Evolutionary conservation across 2,329 filamentous ascomycete genomes (phyloP).

Genomic region (Alternaria consortialis): DNA sequence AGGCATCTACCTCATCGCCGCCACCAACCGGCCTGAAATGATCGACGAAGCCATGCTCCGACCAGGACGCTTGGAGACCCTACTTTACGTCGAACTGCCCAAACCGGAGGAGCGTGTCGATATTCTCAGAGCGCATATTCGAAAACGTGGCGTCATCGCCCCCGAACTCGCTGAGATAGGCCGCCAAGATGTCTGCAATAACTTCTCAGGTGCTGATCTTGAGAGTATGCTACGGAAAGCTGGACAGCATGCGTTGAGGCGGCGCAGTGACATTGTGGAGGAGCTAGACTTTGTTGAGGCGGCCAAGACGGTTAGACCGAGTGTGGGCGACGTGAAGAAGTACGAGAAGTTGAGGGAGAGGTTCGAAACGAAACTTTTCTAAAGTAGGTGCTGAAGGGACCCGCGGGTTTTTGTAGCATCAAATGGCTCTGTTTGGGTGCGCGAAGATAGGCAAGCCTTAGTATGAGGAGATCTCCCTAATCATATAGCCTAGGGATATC

Average conservation of each 20-base stretch:
- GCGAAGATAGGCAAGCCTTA: neutral
- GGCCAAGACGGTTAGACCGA: conserved; percentile 55
- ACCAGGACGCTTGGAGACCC: conserved; percentile 85
- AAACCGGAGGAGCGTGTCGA: conserved; percentile 80
- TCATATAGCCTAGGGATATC: neutral
- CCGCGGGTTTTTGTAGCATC: neutral
- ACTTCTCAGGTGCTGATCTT: conserved; percentile 78
- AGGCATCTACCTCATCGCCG: conserved; percentile 93
- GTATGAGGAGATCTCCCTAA: neutral
- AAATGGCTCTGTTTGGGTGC: neutral
- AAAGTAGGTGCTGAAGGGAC: neutral
- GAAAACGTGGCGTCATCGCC: conserved; percentile 58
- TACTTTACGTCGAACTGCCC: conserved; percentile 90
- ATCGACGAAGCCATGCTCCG: conserved; percentile 96
- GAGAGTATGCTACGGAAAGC: conserved; percentile 67
- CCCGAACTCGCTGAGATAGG: conserved; percentile 71
- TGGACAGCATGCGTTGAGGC: conserved; percentile 64
- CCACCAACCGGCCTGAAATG: conserved; percentile 94
- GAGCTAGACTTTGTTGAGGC: conserved; percentile 58
- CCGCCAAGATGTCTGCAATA: conserved; percentile 68
- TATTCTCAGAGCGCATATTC: conserved; percentile 76
- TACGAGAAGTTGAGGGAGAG: conserved; percentile 64
- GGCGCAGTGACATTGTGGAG: conserved; percentile 57
- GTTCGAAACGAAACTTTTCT: conserved; percentile 49
- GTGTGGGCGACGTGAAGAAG: conserved; percentile 65